Conservation (phyloP, 2,329 filamentous ascomycete genomes). For the Pseudogymnoascus sp. region DNA sequence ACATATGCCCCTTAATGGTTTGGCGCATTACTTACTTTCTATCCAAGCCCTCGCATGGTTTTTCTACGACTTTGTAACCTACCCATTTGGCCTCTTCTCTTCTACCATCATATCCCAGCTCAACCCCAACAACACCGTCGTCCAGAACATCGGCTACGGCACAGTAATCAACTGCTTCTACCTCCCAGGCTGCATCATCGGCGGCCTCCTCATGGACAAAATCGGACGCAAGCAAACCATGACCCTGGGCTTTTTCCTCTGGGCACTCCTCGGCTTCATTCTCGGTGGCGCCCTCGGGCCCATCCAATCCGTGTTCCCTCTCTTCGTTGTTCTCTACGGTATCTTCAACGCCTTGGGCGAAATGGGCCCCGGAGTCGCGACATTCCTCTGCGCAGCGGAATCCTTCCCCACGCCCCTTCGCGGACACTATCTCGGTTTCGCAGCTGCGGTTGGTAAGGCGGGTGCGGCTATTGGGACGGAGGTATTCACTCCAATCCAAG, state of each 20-base stretch:
- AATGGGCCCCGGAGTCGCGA: conserved; percentile 42
- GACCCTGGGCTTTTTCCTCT: conserved; percentile 41
- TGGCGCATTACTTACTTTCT: neutral
- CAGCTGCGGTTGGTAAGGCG: conserved; percentile 41
- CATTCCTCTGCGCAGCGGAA: conserved; percentile 36
- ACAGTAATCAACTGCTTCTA: conserved; percentile 45
- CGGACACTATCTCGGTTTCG: conserved; percentile 43
- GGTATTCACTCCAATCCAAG: conserved; percentile 45
- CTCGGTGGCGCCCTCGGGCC: conserved; percentile 39
- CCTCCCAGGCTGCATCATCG: conserved; percentile 41
- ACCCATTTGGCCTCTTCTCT: conserved; percentile 49
- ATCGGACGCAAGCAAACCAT: conserved; percentile 45
- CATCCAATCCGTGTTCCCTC: conserved; percentile 41
- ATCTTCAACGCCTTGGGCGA: conserved; percentile 43
- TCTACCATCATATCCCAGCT: conserved; percentile 42
- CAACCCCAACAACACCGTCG: conserved; percentile 34
- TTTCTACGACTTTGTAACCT: conserved; percentile 46
- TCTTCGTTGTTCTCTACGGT: conserved; percentile 46
- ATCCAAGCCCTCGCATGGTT: conserved; percentile 42
- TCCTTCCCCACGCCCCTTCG: conserved; percentile 44
- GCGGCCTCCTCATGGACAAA: conserved; percentile 41
- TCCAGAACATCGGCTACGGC: conserved; percentile 40
- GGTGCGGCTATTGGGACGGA: conserved; percentile 44
- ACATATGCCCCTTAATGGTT: conserved; percentile 32
- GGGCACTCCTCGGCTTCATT: conserved; percentile 41